Base-by-base conservation (phyloP, 805 yeast species). In the Hanseniaspora hatyaiensis region DNA sequence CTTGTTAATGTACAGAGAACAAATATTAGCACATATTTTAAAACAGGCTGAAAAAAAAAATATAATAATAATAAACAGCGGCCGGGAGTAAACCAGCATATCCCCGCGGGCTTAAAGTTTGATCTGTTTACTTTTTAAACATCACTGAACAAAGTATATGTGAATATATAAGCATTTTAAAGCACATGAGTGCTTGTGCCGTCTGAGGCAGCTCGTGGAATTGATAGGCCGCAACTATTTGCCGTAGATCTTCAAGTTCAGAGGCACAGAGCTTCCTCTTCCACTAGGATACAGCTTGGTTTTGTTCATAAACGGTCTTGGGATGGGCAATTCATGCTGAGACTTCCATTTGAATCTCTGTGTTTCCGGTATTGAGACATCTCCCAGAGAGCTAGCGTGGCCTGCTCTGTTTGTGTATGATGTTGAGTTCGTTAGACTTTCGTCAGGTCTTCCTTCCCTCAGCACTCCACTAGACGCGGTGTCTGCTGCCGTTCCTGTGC, bases 231-330 rank as follows among this genome's bases (percentile, higher is more conserved):
- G n/a, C n/a, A n/a, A n/a, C n/a, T n/a, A n/a, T n/a, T n/a, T n/a
- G n/a, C n/a, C n/a, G n/a, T n/a, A n/a, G n/a, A n/a, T n/a, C 15
- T 71, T 61, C 48, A 88, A 66, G 54, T 84, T 77, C 52, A 88
- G 65, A 1, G 96, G 96, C 31, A 88, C 92, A 29, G 95, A 83
- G 24, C 87, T 76, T 3, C 97, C 97, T 55, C 95, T 73, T 12
- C 97, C 97, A 64, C 95, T 84, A 15, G 97, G 96, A 65, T 92
- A 92, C 53, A 87, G 67, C 61, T 89, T 87, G 50, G 73, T 73
- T 40, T 72, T 72, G 3, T 79, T 82, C 45, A 74, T 77, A 58
- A 82, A 86, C 42, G 74, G 72, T 54, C 97, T 71, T n/a, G 98
- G 97, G 55, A 77, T 77, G 0, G 98, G 97, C 38, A 92, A 67